Evolutionary conservation across 768 basidiomycete genomes (phyloP).

Genomic region (Lactarius psammicola): DNA sequence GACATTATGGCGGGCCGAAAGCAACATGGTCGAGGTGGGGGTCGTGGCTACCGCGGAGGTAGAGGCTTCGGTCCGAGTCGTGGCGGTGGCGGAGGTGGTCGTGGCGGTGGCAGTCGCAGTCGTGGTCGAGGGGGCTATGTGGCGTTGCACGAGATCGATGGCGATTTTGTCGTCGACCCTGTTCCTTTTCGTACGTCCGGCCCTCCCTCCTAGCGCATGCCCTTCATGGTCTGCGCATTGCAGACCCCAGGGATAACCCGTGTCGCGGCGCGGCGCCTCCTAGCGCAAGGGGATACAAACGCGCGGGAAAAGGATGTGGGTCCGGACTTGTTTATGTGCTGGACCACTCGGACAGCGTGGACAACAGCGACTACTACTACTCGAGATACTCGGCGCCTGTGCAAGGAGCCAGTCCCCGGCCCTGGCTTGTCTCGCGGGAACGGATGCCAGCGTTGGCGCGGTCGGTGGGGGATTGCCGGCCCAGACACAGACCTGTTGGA

Average conservation of each 20-base stretch:
- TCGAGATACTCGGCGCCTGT: constrained; percentile 2
- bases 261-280: not conserved
- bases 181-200: constrained; percentile 6
- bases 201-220: not conserved
- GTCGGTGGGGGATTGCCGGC: constrained; percentile 8
- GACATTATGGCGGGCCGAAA: constrained; percentile 21
- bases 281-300: not conserved
- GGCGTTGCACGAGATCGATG: constrained; percentile 6
- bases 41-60: constrained; percentile 31
- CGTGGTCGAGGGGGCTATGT: constrained; percentile 19
- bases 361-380: not conserved
- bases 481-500: constrained; percentile 24
- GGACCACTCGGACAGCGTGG: not conserved
- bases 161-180: constrained; percentile 23
- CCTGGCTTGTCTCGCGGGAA: not conserved
- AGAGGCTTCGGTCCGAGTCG: constrained; percentile 33
- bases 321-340: not conserved
- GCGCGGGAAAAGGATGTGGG: not conserved
- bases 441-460: constrained; percentile 2
- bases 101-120: constrained; percentile 31
- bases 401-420: not conserved
- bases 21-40: constrained; percentile 28
- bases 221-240: constrained; percentile 2
- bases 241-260: not conserved
- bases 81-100: constrained; percentile 34